Evolutionary conservation across 331 rosid genomes (phyloP).

Genomic region (Pyracantha coccinea): DNA sequence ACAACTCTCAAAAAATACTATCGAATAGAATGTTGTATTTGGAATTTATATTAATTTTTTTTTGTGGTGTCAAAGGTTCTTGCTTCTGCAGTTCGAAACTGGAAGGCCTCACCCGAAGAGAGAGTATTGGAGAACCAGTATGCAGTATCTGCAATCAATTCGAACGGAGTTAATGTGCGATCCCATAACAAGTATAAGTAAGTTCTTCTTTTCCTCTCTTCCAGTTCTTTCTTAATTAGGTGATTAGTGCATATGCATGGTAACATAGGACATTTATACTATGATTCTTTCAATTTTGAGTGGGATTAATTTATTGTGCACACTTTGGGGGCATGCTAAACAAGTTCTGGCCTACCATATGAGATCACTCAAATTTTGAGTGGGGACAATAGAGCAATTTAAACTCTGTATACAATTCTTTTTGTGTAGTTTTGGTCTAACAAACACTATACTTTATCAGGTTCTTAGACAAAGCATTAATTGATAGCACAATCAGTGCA

Average conservation of each 20-base stretch:
- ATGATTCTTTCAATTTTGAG: neutral
- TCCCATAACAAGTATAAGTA: slow-evolving; percentile 5
- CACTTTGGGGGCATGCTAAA: neutral
- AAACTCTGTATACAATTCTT: neutral
- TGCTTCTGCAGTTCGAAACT: slow-evolving; percentile 7
- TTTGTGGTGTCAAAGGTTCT: slow-evolving; percentile 12
- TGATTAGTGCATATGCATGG: neutral
- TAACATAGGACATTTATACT: neutral
- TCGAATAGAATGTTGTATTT: neutral
- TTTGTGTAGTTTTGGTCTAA: neutral
- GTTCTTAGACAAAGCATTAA: slow-evolving; percentile 20
- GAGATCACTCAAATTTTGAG: neutral
- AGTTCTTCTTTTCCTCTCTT: neutral
- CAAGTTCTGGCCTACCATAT: neutral
- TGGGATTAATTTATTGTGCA: neutral
- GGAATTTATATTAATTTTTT: neutral
- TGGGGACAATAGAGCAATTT: neutral
- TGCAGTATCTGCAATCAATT: neutral
- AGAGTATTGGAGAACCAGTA: neutral
- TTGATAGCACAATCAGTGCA: neutral
- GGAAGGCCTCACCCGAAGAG: neutral
- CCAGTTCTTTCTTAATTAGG: neutral
- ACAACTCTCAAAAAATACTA: neutral
- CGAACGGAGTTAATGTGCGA: neutral
- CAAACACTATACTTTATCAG: neutral